A percentile compares a stretch with the other conserved stretches of the same genome.
These are phyloP conservation scores for Darksidea phi DNA, from an alignment of 495 filamentous ascomycete genomes.

Conservation along the genomic window DNA sequence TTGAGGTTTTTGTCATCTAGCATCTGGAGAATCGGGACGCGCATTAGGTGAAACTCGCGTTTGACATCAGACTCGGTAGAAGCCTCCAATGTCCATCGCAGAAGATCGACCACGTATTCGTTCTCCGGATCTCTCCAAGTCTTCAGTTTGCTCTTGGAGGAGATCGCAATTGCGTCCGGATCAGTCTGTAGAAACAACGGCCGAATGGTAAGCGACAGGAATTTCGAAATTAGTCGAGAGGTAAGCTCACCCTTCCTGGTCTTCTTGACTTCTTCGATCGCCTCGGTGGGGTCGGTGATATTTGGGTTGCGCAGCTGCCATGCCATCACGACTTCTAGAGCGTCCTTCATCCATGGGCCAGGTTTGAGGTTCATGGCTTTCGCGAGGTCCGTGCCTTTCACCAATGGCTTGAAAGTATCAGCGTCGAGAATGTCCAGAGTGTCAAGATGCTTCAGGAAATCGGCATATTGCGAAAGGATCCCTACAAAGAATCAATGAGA, in stretches of 20 bases:
- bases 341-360: conserved; percentile 76
- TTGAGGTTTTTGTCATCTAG: conserved; percentile 51
- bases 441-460: conserved; percentile 55
- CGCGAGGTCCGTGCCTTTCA: conserved; percentile 59
- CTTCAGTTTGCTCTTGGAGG: conserved; percentile 44
- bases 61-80: conserved; percentile 44
- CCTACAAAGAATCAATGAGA: conserved; percentile 39
- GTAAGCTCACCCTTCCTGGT: conserved; percentile 43
- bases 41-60: conserved; percentile 65
- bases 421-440: conserved; percentile 49
- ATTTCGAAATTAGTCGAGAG: conserved; percentile 40
- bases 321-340: conserved; percentile 67
- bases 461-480: conserved; percentile 49
- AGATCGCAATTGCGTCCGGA: conserved; percentile 5
- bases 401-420: conserved; percentile 45
- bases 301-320: conserved; percentile 86
- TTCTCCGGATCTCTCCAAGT: conserved; percentile 70
- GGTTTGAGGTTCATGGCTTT: conserved; percentile 59
- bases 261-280: conserved; percentile 54
- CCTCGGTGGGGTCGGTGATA: conserved; percentile 56
- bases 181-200: conserved; percentile 40
- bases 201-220: conserved; percentile 47
- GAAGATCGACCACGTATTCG: conserved; percentile 59
- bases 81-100: conserved; percentile 61
- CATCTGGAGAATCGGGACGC: conserved; percentile 78